Base-by-base conservation (phyloP, 2,329 filamentous ascomycete genomes). In the Podosphaera aphanis region DNA sequence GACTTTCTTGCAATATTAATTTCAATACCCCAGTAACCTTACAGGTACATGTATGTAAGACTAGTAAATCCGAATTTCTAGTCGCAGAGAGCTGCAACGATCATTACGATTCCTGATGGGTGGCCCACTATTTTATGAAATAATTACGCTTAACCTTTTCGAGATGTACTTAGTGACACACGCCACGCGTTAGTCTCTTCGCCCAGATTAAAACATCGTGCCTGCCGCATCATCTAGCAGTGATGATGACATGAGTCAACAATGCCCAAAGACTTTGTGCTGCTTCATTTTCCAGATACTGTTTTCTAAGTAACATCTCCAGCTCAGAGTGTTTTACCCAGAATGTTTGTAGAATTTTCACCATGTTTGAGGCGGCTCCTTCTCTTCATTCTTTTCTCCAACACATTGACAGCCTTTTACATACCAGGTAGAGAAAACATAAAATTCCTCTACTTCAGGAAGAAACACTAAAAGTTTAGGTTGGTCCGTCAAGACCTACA, bases 401-500 rank as follows among this genome's bases (percentile, higher is more conserved):
- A 66, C 48, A 64, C 66, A 16, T 8, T 25, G 4, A 66, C 76
- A 45, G 81, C 79, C 33, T 92, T 92, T 61, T 93, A 92, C 61
- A 80, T 93, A 54, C 84, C 84, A 55, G 83, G 83, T 88, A 70
- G 55, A 66, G 43, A 33, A 27, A 2, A 11, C 16, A 27, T n/a
- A n/a, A n/a, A n/a, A n/a, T 16, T 35, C 16, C 8, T 23, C 15
- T 35, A 16, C 7, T 18, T 29, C 13, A 19, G 10, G 41, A 25
- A 20, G 23, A 16, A 20, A 46, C 27, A 27, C 29, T 51, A 44
- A 44, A 19, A 29, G 40, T 1, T 4, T 49, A 80, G 84, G 84
- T 53, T 90, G 81, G 69, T 92, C 84, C 5, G 76, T 86, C 57
- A 80, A 77, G 58, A 83, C 74, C 57, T 92, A 92, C 60, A 70